Evolutionary conservation across 805 yeast species (phyloP), one percentile per base, ranked within the genome.

Genomic region (Blastobotrys muscicola): DNA sequence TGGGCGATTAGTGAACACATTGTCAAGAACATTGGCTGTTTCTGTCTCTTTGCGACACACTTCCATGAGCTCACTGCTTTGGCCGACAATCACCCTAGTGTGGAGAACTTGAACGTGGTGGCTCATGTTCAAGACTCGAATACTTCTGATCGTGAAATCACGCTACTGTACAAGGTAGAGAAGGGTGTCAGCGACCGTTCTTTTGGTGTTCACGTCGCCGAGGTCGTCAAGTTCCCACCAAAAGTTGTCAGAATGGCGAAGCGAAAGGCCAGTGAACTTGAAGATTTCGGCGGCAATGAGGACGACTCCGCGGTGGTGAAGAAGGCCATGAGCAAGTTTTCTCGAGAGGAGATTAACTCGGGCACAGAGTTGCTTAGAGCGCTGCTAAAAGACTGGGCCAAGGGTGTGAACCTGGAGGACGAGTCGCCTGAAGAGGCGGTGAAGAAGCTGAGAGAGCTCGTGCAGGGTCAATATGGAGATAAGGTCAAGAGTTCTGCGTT

Each of bases 161-260:
- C 97, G 0, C 69, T 92, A 45, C 68, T 92, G 52, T 92, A 92
- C 65, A 84, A 82, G 56, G 97, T 92, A n/a, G 96, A 86, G 52
- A 84, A 85, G 1, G 98, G 98, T n/a, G 78, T 89, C 41, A 81
- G 94, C 2, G 95, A 86, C 61, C 92, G 89, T 62, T 87, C 97
- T 0, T 92, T 92, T 66, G 98, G 98, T 64, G 89, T 92, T 39
- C 95, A 92, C 60, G 98, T 92, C 38, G 97, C 97, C 0, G 97
- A 92, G 63, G 79, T 90, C 29, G 97, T 90, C 13, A 82, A 85
- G 52, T 92, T 92, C 62, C 98, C 97, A 2, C 67, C 69, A 16
- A 92, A 92, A 62, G 92, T 92, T 40, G 78, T 92, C 39, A 74
- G 76, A 45, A 92, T 92, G 97, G 96, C 98, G 7, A 92, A 90